Conservation (phyloP, 768 basidiomycete species). For the Boletus reticulatus region DNA sequence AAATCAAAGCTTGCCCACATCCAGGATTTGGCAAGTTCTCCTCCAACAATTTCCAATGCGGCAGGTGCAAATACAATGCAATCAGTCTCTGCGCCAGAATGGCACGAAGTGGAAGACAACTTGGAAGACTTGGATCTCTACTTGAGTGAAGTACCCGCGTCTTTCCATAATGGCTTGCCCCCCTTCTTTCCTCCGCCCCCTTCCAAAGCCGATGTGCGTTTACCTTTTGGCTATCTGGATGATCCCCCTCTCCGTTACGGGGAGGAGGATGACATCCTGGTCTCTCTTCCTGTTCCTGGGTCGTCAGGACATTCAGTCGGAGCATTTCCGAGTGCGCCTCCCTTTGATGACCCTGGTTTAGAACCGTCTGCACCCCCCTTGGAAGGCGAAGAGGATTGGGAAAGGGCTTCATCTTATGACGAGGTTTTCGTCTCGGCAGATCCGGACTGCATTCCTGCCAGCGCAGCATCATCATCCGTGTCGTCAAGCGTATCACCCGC, state of each 20-base stretch:
- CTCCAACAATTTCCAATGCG: conserved; percentile 32
- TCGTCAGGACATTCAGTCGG: conserved; percentile 50
- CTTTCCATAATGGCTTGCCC: conserved; percentile 6
- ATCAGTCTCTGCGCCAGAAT: conserved; percentile 49
- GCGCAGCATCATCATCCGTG: not conserved
- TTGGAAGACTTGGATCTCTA: conserved; percentile 21
- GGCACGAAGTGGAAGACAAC: conserved; percentile 49
- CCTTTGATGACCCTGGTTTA: conserved; percentile 26
- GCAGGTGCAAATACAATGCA: conserved; percentile 13
- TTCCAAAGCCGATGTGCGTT: conserved; percentile 40
- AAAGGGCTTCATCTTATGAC: conserved; percentile 4
- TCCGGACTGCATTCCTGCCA: not conserved
- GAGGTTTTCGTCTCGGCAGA: conserved; percentile 1
- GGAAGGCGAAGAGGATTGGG: conserved; percentile 28
- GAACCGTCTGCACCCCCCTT: conserved; percentile 49
- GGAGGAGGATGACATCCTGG: conserved; percentile 29
- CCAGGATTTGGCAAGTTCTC: conserved; percentile 50
- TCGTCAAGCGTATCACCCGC: not conserved
- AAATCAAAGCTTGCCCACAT: conserved; percentile 56
- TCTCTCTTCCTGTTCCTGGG: conserved; percentile 34
- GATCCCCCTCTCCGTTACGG: conserved; percentile 38
- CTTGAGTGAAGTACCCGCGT: conserved; percentile 3
- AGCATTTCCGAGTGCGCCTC: conserved; percentile 32
- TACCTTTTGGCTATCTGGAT: conserved; percentile 34
- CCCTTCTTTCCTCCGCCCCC: conserved; percentile 34